These are phyloP conservation scores for Cryptosporidium bovis DNA, from an alignment of 169 alveolate genomes.

Conservation along the genomic window DNA sequence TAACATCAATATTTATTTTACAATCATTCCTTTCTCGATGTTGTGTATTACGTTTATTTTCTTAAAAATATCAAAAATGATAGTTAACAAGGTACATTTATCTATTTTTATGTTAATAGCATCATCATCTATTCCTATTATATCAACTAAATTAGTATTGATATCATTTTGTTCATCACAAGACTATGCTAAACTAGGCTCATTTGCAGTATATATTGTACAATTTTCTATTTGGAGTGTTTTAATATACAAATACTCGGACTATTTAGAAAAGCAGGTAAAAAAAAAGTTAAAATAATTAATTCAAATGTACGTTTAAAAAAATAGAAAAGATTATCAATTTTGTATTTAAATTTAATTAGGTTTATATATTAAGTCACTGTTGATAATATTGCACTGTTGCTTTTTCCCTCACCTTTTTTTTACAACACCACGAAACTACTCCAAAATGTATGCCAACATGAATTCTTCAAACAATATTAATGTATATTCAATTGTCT, in stretches of 20 bases:
- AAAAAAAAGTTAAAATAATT: not conserved
- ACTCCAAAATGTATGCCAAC: no score
- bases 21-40: constrained; percentile 35
- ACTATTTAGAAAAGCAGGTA: constrained; percentile 4
- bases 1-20: not conserved
- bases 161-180: not conserved
- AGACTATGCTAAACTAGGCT: not conserved
- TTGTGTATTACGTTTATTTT: constrained; percentile 39
- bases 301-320: not conserved
- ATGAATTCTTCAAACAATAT: no score
- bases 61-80: constrained; percentile 28
- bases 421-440: no score
- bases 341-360: no score
- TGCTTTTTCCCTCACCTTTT: no score
- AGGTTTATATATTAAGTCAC: no score
- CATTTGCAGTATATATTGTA: no score
- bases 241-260: not conserved
- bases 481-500: no score
- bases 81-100: not conserved
- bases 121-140: not conserved
- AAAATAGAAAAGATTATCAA: no score
- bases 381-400: no score
- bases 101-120: constrained; percentile 15
- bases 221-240: constrained; percentile 25
- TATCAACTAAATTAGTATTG: not conserved